Conservation (phyloP, 345 rosid genomes). For the Brassica juncea region DNA sequence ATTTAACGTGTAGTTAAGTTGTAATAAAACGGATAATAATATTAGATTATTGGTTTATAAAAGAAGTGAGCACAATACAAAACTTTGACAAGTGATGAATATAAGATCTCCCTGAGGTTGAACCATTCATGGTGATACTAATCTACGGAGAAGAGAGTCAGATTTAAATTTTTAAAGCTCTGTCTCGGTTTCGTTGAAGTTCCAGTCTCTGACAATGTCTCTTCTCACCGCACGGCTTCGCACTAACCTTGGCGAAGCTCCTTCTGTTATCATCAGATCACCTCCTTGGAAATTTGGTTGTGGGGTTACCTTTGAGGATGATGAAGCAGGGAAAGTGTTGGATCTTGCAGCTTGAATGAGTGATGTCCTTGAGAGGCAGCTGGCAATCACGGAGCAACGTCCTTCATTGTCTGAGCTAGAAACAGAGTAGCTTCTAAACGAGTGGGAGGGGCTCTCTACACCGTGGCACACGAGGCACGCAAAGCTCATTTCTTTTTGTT, state of each 20-base stretch:
- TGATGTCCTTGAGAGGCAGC: conserved; percentile 68
- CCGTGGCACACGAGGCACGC: conserved; percentile 90
- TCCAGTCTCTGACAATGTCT: conserved; percentile 96
- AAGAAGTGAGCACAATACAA: conserved; percentile 15
- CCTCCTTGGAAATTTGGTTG: conserved; percentile 55
- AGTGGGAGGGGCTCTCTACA: conserved; percentile 92
- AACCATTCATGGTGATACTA: conserved; percentile 8
- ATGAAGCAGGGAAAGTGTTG: conserved; percentile 45
- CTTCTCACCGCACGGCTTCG: conserved; percentile 88
- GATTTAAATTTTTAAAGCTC: conserved; percentile 43
- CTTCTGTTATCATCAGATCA: conserved; percentile 38
- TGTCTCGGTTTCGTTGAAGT: conserved; percentile 63
- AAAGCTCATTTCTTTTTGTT: conserved; percentile 56
- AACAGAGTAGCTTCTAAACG: conserved; percentile 88
- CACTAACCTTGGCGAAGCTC: conserved; percentile 76
- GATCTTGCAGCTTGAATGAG: conserved; percentile 67
- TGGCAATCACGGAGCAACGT: conserved; percentile 72
- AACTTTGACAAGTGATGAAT: conserved; percentile 2
- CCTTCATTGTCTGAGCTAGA: conserved; percentile 93
- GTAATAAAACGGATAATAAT: neutral
- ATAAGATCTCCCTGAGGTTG: conserved; percentile 9
- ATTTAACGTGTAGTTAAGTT: conserved; percentile 3
- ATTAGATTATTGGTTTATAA: conserved; percentile 28
- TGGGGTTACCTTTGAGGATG: conserved; percentile 91
- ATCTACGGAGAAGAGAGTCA: conserved; percentile 19